Percentiles rank a stretch among this genome's conserved stretches.
These are phyloP conservation scores for Colletotrichum sp. DNA, from an alignment of 2,329 filamentous ascomycete species.

Conservation along the genomic window DNA sequence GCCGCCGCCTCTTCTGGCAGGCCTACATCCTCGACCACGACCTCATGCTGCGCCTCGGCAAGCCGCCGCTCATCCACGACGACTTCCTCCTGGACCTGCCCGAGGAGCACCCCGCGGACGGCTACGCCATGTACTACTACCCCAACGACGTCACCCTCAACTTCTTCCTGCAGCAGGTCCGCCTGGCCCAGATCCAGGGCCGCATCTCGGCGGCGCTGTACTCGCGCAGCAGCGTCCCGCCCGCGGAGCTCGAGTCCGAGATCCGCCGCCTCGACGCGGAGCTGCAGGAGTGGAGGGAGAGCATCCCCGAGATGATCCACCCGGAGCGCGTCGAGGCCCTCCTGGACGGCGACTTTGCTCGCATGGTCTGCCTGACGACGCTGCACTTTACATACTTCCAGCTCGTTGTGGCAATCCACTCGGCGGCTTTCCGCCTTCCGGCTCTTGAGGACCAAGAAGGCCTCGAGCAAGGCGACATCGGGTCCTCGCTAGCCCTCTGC, in stretches of 20 bases:
- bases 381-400: slow-evolving; percentile 18
- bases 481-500: neutral
- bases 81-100: slow-evolving; percentile 16
- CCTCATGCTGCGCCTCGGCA: slow-evolving; percentile 7
- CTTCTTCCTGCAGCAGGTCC: slow-evolving; percentile 14
- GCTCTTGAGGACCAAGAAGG: slow-evolving; percentile 3
- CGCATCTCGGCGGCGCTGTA: neutral
- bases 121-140: slow-evolving; percentile 13
- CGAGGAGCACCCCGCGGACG: slow-evolving; percentile 13
- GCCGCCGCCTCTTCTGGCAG: slow-evolving; percentile 7
- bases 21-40: slow-evolving; percentile 13
- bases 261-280: slow-evolving; percentile 8
- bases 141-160: slow-evolving; percentile 8
- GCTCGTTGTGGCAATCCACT: slow-evolving; percentile 14
- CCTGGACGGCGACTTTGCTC: slow-evolving; percentile 7
- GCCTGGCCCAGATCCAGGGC: slow-evolving; percentile 11
- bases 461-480: neutral
- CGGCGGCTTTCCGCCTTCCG: slow-evolving; percentile 1
- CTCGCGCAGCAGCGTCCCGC: neutral
- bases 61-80: slow-evolving; percentile 12
- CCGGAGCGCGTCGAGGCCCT: slow-evolving; percentile 6
- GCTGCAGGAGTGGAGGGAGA: slow-evolving; percentile 15
- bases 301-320: slow-evolving; percentile 15
- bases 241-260: slow-evolving; percentile 11
- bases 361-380: slow-evolving; percentile 2